Percentiles rank a stretch among this genome's conserved stretches.
Conservation (phyloP, 2,329 filamentous ascomycete genomes). For the Escovopsis sp. region DNA sequence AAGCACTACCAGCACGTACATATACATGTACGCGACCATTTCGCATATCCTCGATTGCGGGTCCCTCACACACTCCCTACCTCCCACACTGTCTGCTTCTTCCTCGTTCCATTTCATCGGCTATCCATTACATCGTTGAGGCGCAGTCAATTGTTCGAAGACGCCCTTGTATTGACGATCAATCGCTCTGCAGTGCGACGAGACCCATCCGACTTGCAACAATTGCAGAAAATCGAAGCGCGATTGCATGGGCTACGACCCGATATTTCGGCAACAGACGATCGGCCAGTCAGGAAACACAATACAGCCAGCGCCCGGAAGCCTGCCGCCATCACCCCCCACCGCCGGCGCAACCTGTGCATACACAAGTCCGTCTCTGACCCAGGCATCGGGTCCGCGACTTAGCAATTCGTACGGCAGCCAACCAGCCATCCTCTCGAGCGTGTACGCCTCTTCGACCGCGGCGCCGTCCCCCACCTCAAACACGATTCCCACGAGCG, state of each 20-base stretch:
- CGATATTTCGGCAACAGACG: constrained; percentile 64
- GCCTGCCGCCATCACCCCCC: constrained; percentile 18
- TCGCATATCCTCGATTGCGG: no score
- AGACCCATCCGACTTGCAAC: constrained; percentile 81
- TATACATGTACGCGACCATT: no score
- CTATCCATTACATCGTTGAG: background rate
- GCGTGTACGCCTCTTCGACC: constrained; percentile 24
- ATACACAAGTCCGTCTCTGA: constrained; percentile 8
- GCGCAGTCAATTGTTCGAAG: constrained; percentile 3
- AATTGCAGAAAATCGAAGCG: constrained; percentile 83
- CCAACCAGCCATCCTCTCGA: constrained; percentile 28
- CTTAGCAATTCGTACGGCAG: constrained; percentile 28
- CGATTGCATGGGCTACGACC: constrained; percentile 74
- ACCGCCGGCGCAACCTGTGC: constrained; percentile 14
- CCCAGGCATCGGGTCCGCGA: constrained; percentile 11
- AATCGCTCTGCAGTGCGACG: constrained; percentile 61
- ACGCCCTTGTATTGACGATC: constrained; percentile 11
- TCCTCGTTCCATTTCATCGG: background rate
- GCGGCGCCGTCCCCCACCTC: constrained; percentile 16
- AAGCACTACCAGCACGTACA: no score
- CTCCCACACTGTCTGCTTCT: no score
- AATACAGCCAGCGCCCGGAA: constrained; percentile 19
- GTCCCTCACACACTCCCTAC: no score
- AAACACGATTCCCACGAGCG: constrained; percentile 10
- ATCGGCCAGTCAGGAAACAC: constrained; percentile 57